Conservation (phyloP, 805 yeast species). For the Yarrowia phangngaensis region DNA sequence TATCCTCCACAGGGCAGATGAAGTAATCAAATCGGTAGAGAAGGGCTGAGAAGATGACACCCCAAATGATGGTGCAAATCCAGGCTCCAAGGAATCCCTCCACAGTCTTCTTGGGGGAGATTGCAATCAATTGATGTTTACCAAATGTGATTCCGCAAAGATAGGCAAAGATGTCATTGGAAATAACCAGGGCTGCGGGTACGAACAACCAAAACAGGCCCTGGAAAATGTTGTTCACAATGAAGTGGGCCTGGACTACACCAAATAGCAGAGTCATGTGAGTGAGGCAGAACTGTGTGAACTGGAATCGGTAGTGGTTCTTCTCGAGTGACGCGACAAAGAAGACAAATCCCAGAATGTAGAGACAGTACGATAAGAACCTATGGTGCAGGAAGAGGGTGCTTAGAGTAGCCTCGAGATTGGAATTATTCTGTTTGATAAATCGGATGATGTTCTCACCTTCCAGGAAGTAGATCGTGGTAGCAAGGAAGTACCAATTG, state of each 20-base stretch:
- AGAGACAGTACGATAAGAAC: conserved; percentile 77
- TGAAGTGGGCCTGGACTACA: conserved; percentile 90
- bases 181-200: conserved; percentile 87
- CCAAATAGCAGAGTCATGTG: conserved; percentile 89
- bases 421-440: conserved; percentile 49
- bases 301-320: conserved; percentile 86
- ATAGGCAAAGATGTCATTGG: conserved; percentile 94
- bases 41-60: conserved; percentile 60
- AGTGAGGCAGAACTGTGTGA: conserved; percentile 87
- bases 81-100: conserved; percentile 98
- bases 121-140: conserved; percentile 81
- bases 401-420: conserved; percentile 51
- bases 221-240: conserved; percentile 79
- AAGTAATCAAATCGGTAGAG: conserved; percentile 66
- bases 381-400: conserved; percentile 73
- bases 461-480: conserved; percentile 86
- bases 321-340: conserved; percentile 86
- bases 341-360: conserved; percentile 80
- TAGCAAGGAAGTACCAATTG: conserved; percentile 86
- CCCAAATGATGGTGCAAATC: conserved; percentile 81
- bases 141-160: conserved; percentile 97
- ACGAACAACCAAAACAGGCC: conserved; percentile 93
- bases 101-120: conserved; percentile 94
- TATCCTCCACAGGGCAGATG: conserved; percentile 77
- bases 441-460: conserved; percentile 76